phyloP scores from a whole-genome alignment of 2,329 filamentous ascomycete species.

The Xylariaceae sp. region DNA sequence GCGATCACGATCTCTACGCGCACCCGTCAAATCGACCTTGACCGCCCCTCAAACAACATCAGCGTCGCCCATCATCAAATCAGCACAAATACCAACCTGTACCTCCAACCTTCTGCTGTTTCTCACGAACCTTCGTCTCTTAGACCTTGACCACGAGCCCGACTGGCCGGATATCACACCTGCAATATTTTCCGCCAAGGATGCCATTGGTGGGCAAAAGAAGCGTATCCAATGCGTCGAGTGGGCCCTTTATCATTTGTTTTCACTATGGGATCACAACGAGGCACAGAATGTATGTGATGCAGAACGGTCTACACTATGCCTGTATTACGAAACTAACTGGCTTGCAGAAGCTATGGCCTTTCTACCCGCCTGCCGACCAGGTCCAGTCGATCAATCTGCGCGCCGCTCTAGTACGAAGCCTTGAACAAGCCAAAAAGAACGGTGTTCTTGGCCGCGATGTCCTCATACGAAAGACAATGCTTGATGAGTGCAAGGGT shows the following conservation, averaged over 20 bases:
- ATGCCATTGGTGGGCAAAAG: slow-evolving; percentile 76
- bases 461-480: slow-evolving; percentile 84
- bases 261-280: slow-evolving; percentile 80
- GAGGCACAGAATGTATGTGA: slow-evolving; percentile 72
- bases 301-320: not conserved
- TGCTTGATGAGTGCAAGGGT: slow-evolving; percentile 95
- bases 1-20: slow-evolving; percentile 41
- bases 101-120: slow-evolving; percentile 70
- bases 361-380: slow-evolving; percentile 89
- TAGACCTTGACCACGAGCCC: slow-evolving; percentile 75
- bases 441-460: slow-evolving; percentile 82
- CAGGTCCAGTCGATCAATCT: slow-evolving; percentile 91
- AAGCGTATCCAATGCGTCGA: slow-evolving; percentile 83
- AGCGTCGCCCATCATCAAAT: slow-evolving; percentile 25
- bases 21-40: slow-evolving; percentile 38
- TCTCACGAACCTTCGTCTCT: slow-evolving; percentile 80
- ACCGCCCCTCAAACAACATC: slow-evolving; percentile 37
- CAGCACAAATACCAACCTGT: slow-evolving; percentile 41
- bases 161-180: slow-evolving; percentile 83
- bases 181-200: slow-evolving; percentile 72
- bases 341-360: slow-evolving; percentile 77
- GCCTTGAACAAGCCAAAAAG: slow-evolving; percentile 86
- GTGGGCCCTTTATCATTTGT: slow-evolving; percentile 90
- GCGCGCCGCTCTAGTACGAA: slow-evolving; percentile 80
- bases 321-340: slow-evolving; percentile 13